Evolutionary conservation across 2,329 filamentous ascomycete genomes (phyloP).

Genomic region (Zasmidium angulare): DNA sequence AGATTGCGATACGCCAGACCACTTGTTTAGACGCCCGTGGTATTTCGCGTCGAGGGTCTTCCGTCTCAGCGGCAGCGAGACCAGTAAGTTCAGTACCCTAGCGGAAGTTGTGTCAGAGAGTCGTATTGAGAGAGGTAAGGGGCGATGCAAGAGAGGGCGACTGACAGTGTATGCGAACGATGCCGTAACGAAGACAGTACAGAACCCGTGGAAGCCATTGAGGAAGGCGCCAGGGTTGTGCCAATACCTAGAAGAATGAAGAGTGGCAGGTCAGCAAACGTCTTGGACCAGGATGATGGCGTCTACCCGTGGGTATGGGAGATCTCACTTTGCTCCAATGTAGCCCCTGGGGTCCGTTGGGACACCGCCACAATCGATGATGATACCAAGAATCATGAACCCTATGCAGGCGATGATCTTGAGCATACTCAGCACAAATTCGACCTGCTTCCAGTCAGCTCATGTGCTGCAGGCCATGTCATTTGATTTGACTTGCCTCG

Average conservation of each 20-base stretch:
- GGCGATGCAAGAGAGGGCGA: too few relatives aligned
- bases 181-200: conserved; percentile 37
- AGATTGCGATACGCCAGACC: conserved; percentile 33
- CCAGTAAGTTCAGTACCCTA: conserved; percentile 54
- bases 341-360: conserved; percentile 33
- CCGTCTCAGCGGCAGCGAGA: conserved; percentile 53
- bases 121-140: too few relatives aligned
- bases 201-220: conserved; percentile 32
- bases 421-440: conserved; percentile 33
- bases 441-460: conserved; percentile 15
- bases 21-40: conserved; percentile 33
- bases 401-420: conserved; percentile 52
- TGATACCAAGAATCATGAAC: conserved; percentile 64
- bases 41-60: conserved; percentile 49
- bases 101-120: too few relatives aligned
- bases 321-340: conserved; percentile 25
- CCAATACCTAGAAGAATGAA: too few relatives aligned
- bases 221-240: conserved; percentile 10
- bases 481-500: conserved; percentile 19
- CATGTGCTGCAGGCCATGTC: background rate
- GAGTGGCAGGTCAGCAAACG: too few relatives aligned
- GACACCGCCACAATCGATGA: conserved; percentile 43
- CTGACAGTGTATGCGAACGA: conserved; percentile 55
- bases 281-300: too few relatives aligned
- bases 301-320: background rate